A percentile compares a stretch with the other conserved stretches of the same genome.
phyloP scores from a whole-genome alignment of 1,139 yeast species.

The Keqinozyma sinolaborantium region DNA sequence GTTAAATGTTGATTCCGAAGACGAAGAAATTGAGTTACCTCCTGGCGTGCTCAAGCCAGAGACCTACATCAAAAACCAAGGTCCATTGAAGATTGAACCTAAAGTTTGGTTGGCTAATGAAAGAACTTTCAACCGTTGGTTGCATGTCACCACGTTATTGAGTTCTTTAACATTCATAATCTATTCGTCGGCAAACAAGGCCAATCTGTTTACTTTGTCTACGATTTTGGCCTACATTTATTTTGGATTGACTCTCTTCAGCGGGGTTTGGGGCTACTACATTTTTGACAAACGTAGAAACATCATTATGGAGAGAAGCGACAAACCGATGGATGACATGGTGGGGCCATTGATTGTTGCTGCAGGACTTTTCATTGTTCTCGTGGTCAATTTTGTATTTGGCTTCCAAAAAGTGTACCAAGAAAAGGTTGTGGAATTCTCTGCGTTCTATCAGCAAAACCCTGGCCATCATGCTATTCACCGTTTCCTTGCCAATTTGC shows the following conservation, averaged over 20 bases:
- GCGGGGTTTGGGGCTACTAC: constrained; percentile 87
- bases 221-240: constrained; percentile 69
- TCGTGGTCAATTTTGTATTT: constrained; percentile 67
- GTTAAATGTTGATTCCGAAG: constrained; percentile 78
- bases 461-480: constrained; percentile 35
- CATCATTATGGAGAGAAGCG: constrained; percentile 76
- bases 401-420: constrained; percentile 47
- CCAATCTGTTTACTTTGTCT: constrained; percentile 58
- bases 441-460: constrained; percentile 29
- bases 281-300: constrained; percentile 69
- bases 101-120: constrained; percentile 98
- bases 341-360: constrained; percentile 85
- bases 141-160: constrained; percentile 83
- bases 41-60: constrained; percentile 86
- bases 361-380: constrained; percentile 60
- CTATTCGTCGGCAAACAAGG: constrained; percentile 68
- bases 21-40: constrained; percentile 77
- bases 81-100: constrained; percentile 91
- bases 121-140: constrained; percentile 95
- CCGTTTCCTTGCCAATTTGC: constrained; percentile 21
- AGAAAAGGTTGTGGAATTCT: constrained; percentile 10
- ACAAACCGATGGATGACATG: constrained; percentile 83
- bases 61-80: constrained; percentile 76
- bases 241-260: constrained; percentile 75
- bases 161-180: constrained; percentile 86